These are phyloP conservation scores for Trichoderma lentiforme DNA, from an alignment of 2,329 filamentous ascomycete genomes.

Conservation along the genomic window DNA sequence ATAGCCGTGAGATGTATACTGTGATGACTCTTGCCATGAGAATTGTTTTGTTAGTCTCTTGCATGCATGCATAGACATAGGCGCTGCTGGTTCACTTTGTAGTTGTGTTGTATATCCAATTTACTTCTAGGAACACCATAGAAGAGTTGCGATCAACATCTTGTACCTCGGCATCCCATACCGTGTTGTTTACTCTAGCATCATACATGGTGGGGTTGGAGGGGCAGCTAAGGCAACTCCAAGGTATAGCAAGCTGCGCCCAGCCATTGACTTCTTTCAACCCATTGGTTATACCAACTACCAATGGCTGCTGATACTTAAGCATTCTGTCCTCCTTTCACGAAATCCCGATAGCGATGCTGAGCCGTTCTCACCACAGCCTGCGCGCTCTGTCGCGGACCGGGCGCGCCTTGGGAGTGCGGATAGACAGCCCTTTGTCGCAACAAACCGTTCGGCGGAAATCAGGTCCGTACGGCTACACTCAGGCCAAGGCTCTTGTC, in stretches of 20 bases:
- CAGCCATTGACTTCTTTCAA: background rate
- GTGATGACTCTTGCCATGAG: background rate
- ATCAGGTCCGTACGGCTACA: conserved; percentile 72
- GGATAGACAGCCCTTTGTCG: conserved; percentile 21
- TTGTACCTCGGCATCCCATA: background rate
- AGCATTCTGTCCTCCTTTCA: background rate
- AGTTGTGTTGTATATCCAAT: background rate
- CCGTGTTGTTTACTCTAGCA: background rate
- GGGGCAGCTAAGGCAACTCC: background rate
- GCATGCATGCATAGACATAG: background rate
- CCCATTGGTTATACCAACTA: background rate
- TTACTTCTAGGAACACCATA: background rate
- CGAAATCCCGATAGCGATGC: background rate
- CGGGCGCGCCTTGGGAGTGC: background rate
- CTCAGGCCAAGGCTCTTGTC: conserved; percentile 77
- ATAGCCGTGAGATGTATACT: background rate
- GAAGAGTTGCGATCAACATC: background rate
- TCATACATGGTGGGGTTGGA: background rate
- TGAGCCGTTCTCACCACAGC: background rate
- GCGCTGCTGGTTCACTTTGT: background rate
- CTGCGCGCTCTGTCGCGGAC: background rate
- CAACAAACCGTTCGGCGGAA: conserved; percentile 42
- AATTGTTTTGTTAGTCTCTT: background rate
- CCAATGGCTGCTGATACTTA: background rate
- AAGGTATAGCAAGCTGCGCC: background rate